Conservation (phyloP, 1,284 basidiomycete genomes). For the Omphalotus olearius region DNA sequence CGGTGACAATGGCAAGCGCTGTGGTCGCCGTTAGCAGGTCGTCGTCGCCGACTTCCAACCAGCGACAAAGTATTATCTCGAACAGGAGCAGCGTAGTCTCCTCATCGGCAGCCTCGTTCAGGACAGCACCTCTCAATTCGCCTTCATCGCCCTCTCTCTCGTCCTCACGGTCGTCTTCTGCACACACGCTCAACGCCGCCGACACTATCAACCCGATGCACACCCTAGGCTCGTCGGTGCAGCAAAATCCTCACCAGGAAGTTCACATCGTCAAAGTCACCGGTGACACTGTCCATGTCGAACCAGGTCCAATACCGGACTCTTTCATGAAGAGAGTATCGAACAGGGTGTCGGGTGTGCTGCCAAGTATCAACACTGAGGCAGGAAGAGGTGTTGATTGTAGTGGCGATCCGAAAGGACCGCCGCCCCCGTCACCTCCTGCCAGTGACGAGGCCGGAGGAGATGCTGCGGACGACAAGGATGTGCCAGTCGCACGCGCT, state of each 20-base stretch:
- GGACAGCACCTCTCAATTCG: slow-evolving; percentile 21
- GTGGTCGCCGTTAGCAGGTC: not conserved
- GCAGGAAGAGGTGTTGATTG: not conserved
- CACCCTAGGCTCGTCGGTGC: slow-evolving; percentile 19
- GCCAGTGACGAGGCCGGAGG: slow-evolving; percentile 47
- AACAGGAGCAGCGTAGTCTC: slow-evolving; percentile 3
- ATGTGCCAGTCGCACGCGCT: too few species aligned
- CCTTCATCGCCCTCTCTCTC: slow-evolving; percentile 16
- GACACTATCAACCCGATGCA: slow-evolving; percentile 30
- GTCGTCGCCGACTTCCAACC: not conserved
- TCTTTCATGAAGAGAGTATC: slow-evolving; percentile 33
- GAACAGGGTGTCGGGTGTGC: slow-evolving; percentile 29
- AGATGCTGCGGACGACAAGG: not conserved
- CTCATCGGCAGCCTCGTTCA: slow-evolving; percentile 25
- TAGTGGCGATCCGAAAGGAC: slow-evolving; percentile 1
- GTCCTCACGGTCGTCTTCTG: slow-evolving; percentile 31
- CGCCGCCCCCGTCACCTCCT: slow-evolving; percentile 65
- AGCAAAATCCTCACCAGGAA: slow-evolving; percentile 31
- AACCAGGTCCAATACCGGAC: slow-evolving; percentile 34
- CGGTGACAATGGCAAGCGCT: too few species aligned
- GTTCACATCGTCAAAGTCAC: slow-evolving; percentile 51
- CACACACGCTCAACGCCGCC: slow-evolving; percentile 23
- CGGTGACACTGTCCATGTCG: slow-evolving; percentile 39
- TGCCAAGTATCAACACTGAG: slow-evolving; percentile 19
- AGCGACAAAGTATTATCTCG: slow-evolving; percentile 1